Evolutionary conservation across 306 rosid genomes (phyloP).

Genomic region (Ceratonia siliqua): DNA sequence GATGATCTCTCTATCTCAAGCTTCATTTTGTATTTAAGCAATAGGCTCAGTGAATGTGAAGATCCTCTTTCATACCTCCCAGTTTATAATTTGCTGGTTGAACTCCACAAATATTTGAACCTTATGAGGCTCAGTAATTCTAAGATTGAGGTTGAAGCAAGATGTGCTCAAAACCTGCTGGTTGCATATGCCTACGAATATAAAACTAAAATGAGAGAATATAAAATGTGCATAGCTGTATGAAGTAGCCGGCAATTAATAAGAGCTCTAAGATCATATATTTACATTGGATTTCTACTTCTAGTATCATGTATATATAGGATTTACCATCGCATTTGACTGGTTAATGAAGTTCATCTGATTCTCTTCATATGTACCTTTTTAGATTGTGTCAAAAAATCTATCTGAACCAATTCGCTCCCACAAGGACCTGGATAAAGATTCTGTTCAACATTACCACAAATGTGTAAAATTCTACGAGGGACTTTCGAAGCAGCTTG

Average conservation of each 20-base stretch:
- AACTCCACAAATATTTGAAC: neutral
- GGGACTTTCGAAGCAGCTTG: conserved; percentile 93
- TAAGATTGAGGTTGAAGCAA: neutral
- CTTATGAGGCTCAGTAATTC: neutral
- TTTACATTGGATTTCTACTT: neutral
- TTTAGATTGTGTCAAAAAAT: conserved; percentile 87
- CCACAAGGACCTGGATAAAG: conserved; percentile 98
- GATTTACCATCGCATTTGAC: conserved; percentile 23
- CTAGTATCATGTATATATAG: neutral
- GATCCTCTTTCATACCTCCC: neutral
- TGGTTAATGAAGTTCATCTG: conserved; percentile 32
- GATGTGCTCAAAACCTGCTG: neutral
- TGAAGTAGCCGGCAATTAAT: neutral
- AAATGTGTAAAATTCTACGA: conserved; percentile 90
- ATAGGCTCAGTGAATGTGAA: neutral
- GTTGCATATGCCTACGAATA: neutral
- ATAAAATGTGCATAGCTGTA: neutral
- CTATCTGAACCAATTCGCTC: conserved; percentile 96
- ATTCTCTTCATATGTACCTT: conserved; percentile 31
- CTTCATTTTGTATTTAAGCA: neutral
- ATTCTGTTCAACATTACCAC: conserved; percentile 84
- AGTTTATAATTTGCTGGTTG: neutral
- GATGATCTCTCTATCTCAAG: neutral
- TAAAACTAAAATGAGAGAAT: neutral
- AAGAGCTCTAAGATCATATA: neutral